Evolutionary conservation across 495 filamentous ascomycete genomes (phyloP).

Genomic region (Xylaria flabelliformis): DNA sequence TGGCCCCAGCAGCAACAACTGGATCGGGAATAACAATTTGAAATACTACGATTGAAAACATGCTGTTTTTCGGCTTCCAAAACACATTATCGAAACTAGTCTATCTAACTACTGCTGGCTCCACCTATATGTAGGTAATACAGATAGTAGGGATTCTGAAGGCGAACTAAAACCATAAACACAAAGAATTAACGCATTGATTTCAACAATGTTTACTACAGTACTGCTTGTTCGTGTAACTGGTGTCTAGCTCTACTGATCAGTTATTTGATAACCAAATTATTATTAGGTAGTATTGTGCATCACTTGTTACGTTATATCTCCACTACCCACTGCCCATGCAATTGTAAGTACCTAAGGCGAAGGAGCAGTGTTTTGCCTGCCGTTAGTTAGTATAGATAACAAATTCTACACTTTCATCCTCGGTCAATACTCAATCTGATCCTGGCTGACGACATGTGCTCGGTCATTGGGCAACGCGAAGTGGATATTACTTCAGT

Average conservation of each 20-base stretch:
- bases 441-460: not conserved
- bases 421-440: not conserved
- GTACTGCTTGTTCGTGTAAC: not conserved
- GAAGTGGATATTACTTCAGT: not conserved
- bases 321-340: not conserved
- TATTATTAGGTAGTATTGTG: not conserved
- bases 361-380: not conserved
- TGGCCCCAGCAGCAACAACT: constrained; percentile 1
- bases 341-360: not conserved
- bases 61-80: not conserved
- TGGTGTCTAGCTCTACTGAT: not conserved
- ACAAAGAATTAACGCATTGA: not conserved
- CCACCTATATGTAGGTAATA: not conserved
- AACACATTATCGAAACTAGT: constrained; percentile 9
- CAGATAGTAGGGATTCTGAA: not conserved
- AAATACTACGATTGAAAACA: constrained; percentile 5
- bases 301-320: not conserved
- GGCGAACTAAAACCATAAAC: not conserved
- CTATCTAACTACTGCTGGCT: not conserved
- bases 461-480: not conserved
- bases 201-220: constrained; percentile 9
- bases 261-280: not conserved
- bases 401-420: not conserved
- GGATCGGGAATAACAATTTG: constrained; percentile 2
- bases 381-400: not conserved